Evolutionary conservation across 2,329 filamentous ascomycete species (phyloP).

Genomic region (Pseudocercospora cruenta): DNA sequence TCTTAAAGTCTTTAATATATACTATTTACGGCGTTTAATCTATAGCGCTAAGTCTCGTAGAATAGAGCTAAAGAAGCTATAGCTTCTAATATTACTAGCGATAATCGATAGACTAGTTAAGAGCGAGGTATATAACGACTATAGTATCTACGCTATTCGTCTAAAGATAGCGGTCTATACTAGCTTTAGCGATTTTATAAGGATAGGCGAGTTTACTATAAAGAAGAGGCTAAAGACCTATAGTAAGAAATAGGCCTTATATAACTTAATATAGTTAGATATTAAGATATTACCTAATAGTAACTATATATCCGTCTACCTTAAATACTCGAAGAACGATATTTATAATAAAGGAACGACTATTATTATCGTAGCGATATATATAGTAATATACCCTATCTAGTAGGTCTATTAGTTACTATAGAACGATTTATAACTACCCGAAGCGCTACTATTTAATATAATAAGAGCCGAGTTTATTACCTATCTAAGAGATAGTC

Average conservation of each 20-base stretch:
- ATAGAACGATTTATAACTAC: too few species aligned
- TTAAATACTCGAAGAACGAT: too few species aligned
- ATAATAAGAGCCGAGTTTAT: too few species aligned
- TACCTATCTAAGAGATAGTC: too few species aligned
- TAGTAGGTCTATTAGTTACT: too few species aligned
- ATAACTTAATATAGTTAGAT: too few species aligned
- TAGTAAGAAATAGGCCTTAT: neutral
- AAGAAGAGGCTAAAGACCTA: neutral
- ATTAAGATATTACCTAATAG: too few species aligned
- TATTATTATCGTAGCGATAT: too few species aligned
- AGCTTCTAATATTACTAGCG: neutral
- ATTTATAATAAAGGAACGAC: too few species aligned
- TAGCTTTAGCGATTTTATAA: neutral
- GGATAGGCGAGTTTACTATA: neutral
- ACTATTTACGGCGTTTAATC: neutral
- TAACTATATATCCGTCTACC: too few species aligned
- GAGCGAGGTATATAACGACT: neutral
- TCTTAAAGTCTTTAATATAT: neutral
- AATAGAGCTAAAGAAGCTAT: neutral
- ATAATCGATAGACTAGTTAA: neutral
- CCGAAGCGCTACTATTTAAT: too few species aligned
- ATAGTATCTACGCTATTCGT: neutral
- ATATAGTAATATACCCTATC: too few species aligned
- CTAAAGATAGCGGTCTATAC: neutral
- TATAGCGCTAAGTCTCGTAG: neutral